phyloP scores from a whole-genome alignment of 2,329 filamentous ascomycete genomes.

The Cladosporium sp. region DNA sequence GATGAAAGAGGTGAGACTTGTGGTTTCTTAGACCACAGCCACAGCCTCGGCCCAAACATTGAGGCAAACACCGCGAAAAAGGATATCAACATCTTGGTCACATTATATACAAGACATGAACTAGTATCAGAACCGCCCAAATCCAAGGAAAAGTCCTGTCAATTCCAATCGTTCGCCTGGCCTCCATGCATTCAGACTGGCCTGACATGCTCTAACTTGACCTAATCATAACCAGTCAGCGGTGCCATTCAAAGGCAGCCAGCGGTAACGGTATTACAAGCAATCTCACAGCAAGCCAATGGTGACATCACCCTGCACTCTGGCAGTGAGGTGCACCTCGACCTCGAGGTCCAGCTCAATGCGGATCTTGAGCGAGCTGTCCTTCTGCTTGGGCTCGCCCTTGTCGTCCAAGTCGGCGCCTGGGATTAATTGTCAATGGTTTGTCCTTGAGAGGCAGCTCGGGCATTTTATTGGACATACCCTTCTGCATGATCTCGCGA shows the following conservation, averaged over 20 bases:
- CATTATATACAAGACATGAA: slow-evolving; percentile 1
- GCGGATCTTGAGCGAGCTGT: slow-evolving; percentile 25
- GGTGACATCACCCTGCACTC: slow-evolving; percentile 27
- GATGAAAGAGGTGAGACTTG: no score
- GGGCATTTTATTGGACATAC: no score
- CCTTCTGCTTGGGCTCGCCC: slow-evolving; percentile 18
- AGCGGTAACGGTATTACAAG: slow-evolving; percentile 12
- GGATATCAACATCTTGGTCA: background rate
- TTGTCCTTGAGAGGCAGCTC: no score
- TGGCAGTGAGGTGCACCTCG: slow-evolving; percentile 27
- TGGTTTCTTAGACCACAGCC: no score
- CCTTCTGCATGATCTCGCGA: slow-evolving; percentile 10
- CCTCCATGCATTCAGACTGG: no score
- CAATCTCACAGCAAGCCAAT: slow-evolving; percentile 24
- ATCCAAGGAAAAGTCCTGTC: background rate
- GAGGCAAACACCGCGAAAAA: no score
- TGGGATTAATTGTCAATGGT: no score
- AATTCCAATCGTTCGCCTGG: no score
- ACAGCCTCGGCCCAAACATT: no score
- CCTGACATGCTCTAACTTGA: background rate
- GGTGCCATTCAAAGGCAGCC: slow-evolving; percentile 1
- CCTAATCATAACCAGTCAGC: background rate
- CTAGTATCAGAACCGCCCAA: background rate
- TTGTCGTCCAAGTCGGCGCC: slow-evolving; percentile 9
- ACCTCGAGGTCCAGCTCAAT: slow-evolving; percentile 28